Conservation (phyloP, 805 yeast genomes). For the Yamadazyma laniorum region DNA sequence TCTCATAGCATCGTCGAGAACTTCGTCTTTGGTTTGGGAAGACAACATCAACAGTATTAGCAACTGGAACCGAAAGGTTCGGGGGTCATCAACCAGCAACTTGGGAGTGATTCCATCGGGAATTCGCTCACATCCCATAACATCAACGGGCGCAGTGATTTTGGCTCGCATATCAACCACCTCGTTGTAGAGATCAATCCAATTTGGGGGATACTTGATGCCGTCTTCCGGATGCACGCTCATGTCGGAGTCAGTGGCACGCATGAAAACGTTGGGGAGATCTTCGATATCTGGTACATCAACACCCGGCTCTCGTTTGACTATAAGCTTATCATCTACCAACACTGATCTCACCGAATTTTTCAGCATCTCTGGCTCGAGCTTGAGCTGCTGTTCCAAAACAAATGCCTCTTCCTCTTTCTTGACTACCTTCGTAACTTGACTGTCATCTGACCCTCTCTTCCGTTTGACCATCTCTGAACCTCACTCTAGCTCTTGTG, state of each 20-base stretch:
- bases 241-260: constrained; percentile 4
- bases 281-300: constrained; percentile 5
- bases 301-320: background rate
- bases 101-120: constrained; percentile 43
- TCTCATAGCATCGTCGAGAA: constrained; percentile 70
- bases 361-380: background rate
- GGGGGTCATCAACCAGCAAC: constrained; percentile 32
- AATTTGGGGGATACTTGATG: constrained; percentile 38
- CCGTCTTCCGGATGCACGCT: too few relatives aligned
- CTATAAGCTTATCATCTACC: background rate
- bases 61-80: constrained; percentile 63
- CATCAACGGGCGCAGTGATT: constrained; percentile 81
- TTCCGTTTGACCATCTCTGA: too few relatives aligned
- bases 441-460: too few relatives aligned
- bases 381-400: background rate
- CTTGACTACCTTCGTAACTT: background rate
- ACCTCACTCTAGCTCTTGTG: too few relatives aligned
- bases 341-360: background rate
- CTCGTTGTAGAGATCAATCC: constrained; percentile 55
- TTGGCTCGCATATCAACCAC: constrained; percentile 65
- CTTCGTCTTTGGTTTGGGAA: constrained; percentile 89
- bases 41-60: constrained; percentile 82
- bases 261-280: constrained; percentile 7
- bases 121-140: constrained; percentile 76
- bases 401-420: background rate